Percentiles rank a stretch among this genome's conserved stretches.
These are phyloP conservation scores for Endotrypanum monterogeii DNA, from an alignment of 208 protist genomes.

Conservation along the genomic window DNA sequence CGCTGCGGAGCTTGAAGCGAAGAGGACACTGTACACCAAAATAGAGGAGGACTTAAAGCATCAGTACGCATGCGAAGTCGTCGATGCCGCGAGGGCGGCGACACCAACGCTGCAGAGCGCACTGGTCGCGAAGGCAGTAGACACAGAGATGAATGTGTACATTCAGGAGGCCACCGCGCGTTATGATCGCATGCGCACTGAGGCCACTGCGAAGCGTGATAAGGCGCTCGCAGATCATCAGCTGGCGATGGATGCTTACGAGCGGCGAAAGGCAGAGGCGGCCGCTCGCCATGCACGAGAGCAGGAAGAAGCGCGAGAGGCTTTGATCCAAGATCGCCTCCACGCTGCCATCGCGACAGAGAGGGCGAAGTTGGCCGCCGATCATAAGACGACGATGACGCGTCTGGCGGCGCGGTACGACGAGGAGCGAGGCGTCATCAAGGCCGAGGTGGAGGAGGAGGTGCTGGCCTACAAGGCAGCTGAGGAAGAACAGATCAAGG, in stretches of 20 bases:
- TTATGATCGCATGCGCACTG: conserved; percentile 39
- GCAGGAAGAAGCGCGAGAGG: conserved; percentile 37
- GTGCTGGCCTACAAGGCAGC: conserved; percentile 47
- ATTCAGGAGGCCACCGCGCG: conserved; percentile 42
- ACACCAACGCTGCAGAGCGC: conserved; percentile 34
- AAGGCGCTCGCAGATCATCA: conserved; percentile 44
- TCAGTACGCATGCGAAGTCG: conserved; percentile 37
- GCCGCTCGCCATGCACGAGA: conserved; percentile 35
- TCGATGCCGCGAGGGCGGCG: conserved; percentile 23
- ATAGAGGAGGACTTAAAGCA: conserved; percentile 46
- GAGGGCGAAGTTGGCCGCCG: conserved; percentile 31
- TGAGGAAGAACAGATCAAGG: conserved; percentile 35
- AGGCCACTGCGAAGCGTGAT: conserved; percentile 55
- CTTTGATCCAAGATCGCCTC: conserved; percentile 42
- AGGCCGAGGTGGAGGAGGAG: conserved; percentile 67
- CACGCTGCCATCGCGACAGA: conserved; percentile 39
- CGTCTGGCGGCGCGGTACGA: conserved; percentile 37
- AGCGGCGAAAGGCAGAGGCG: conserved; percentile 39
- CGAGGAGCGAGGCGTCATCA: conserved; percentile 48
- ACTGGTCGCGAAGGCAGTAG: conserved; percentile 49
- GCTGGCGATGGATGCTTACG: conserved; percentile 40
- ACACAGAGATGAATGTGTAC: conserved; percentile 51
- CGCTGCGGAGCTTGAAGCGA: conserved; percentile 20
- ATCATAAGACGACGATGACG: conserved; percentile 29
- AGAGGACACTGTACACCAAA: conserved; percentile 33